phyloP scores from a whole-genome alignment of 164 flowering plant genomes.

The Vitis rotundifolia region DNA sequence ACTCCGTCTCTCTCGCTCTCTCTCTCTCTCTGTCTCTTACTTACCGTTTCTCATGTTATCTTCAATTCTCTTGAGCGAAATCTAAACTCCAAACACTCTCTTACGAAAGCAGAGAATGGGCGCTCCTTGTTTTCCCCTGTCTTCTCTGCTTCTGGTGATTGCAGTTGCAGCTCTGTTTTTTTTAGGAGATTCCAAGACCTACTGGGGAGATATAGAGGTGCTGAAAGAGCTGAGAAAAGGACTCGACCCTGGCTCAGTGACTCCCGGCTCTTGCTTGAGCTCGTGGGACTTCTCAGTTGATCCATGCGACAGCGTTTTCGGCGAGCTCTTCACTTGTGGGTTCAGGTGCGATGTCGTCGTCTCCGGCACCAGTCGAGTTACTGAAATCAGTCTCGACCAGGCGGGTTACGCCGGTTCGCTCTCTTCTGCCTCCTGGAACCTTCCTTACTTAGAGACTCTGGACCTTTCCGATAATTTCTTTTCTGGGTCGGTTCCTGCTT shows the following conservation, averaged over 20 bases:
- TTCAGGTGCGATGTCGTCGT: constrained; percentile 61
- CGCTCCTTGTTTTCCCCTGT: constrained; percentile 7
- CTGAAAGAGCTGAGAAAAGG: constrained; percentile 49
- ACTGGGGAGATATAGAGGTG: constrained; percentile 47
- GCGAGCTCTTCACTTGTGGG: constrained; percentile 83
- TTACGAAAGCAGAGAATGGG: constrained; percentile 16
- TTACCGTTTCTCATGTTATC: not conserved
- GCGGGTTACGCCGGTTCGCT: constrained; percentile 79
- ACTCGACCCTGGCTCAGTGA: constrained; percentile 39
- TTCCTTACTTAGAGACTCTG: constrained; percentile 60
- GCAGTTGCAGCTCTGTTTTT: not conserved
- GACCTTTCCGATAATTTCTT: constrained; percentile 69
- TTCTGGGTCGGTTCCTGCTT: constrained; percentile 56
- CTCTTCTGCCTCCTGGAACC: constrained; percentile 41
- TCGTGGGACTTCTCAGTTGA: constrained; percentile 87
- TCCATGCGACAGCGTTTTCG: constrained; percentile 74
- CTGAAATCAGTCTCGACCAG: constrained; percentile 79
- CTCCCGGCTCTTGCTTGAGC: constrained; percentile 70
- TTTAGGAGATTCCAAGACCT: constrained; percentile 32
- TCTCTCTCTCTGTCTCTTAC: not conserved
- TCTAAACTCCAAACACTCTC: no score
- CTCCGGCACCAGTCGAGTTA: constrained; percentile 52
- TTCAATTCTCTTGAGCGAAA: not conserved
- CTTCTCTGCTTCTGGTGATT: constrained; percentile 10
- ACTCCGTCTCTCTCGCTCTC: not conserved